Evolutionary conservation across 306 rosid genomes (phyloP).

Genomic region (Cyclanthera cordifolia): DNA sequence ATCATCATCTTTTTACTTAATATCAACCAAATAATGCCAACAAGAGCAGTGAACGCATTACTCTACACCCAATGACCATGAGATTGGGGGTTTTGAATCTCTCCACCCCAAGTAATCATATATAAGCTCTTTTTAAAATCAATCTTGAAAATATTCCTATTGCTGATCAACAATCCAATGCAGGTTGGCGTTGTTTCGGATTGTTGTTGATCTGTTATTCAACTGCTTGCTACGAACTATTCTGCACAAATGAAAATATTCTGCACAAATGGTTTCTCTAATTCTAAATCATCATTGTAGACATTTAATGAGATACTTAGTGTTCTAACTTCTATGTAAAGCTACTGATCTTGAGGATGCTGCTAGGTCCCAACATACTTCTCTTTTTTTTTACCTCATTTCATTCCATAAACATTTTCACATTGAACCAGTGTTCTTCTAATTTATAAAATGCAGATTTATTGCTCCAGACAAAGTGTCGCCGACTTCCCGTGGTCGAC

Average conservation of each 20-base stretch:
- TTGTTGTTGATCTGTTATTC: background rate
- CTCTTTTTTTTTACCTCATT: background rate
- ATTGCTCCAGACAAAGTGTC: too few species aligned
- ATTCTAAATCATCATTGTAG: conserved; percentile 34
- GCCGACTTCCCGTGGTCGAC: conserved; percentile 93
- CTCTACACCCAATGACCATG: too few species aligned
- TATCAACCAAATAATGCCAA: background rate
- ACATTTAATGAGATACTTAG: conserved; percentile 82
- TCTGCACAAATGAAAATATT: background rate
- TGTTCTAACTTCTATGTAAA: conserved; percentile 67
- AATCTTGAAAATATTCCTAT: background rate
- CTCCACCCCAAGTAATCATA: too few species aligned
- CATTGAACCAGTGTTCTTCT: background rate
- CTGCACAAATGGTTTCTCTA: too few species aligned
- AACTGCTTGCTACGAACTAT: background rate
- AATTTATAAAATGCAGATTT: conserved; percentile 31
- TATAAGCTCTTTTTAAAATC: background rate
- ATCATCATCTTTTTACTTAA: background rate
- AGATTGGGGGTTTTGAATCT: too few species aligned
- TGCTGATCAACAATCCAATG: too few species aligned
- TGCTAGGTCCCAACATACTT: conserved; percentile 45
- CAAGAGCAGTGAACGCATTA: too few species aligned
- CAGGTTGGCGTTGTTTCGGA: too few species aligned
- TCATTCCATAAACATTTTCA: background rate
- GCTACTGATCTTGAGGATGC: conserved; percentile 89